phyloP scores from a whole-genome alignment of 805 yeast species.

The Saccharomycopsis oosterbeekiorum region DNA sequence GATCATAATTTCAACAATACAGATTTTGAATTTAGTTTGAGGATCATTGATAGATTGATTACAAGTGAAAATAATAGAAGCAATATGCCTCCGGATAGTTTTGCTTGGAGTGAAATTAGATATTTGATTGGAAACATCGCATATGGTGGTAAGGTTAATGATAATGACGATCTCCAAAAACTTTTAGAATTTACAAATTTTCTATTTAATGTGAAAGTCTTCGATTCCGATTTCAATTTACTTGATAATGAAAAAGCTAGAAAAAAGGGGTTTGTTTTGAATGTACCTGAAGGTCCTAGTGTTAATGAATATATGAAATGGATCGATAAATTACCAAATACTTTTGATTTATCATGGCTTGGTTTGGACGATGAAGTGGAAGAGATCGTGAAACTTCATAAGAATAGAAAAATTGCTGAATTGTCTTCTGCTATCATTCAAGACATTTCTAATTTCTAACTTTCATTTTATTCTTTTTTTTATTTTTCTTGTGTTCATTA shows the following conservation, averaged over 20 bases:
- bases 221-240: constrained; percentile 35
- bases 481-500: not conserved
- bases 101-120: constrained; percentile 47
- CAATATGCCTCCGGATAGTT: constrained; percentile 35
- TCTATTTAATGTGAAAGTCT: constrained; percentile 33
- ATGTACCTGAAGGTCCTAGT: constrained; percentile 40
- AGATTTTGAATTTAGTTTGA: constrained; percentile 48
- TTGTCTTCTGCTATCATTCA: not conserved
- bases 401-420: constrained; percentile 13
- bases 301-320: constrained; percentile 33
- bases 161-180: constrained; percentile 30
- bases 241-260: constrained; percentile 24
- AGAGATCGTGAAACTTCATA: constrained; percentile 22
- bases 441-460: not conserved
- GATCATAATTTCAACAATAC: constrained; percentile 62
- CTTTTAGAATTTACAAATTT: constrained; percentile 28
- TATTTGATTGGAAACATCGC: constrained; percentile 42
- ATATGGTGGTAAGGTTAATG: constrained; percentile 49
- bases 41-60: constrained; percentile 36
- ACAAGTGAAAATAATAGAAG: constrained; percentile 20
- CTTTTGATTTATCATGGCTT: constrained; percentile 44
- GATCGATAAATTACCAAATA: constrained; percentile 45
- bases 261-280: constrained; percentile 20
- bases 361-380: constrained; percentile 39
- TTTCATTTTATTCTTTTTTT: not conserved